Conservation (phyloP, 352 stramenopile species). For the Phytophthora aleatoria region DNA sequence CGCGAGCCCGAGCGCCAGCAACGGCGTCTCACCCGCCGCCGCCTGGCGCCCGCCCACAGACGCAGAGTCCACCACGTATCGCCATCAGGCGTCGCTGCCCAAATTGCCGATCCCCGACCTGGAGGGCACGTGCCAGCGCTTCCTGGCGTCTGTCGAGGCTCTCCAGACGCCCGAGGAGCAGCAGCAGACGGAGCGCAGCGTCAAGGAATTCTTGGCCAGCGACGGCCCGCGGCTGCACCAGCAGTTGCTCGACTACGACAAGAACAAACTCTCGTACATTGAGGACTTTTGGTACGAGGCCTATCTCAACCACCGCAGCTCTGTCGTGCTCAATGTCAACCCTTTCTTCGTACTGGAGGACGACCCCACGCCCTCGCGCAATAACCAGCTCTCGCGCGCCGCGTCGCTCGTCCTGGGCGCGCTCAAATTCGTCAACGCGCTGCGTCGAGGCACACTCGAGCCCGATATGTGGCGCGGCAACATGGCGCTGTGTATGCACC, state of each 20-base stretch:
- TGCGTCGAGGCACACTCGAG: conserved; percentile 90
- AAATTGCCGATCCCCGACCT: conserved; percentile 89
- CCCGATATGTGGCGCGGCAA: conserved; percentile 91
- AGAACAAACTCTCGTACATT: conserved; percentile 83
- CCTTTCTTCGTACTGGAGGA: conserved; percentile 96
- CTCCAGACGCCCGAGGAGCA: conserved; percentile 80
- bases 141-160: conserved; percentile 74
- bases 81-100: conserved; percentile 70
- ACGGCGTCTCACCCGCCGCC: not conserved
- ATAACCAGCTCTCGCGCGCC: conserved; percentile 90
- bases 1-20: conserved; percentile 4
- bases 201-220: conserved; percentile 62
- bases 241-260: conserved; percentile 72
- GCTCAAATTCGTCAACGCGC: conserved; percentile 91
- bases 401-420: conserved; percentile 91
- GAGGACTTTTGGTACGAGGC: conserved; percentile 97
- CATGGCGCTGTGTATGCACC: conserved; percentile 94
- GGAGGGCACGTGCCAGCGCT: conserved; percentile 78
- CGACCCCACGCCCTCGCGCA: conserved; percentile 85
- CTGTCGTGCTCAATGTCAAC: conserved; percentile 96
- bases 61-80: conserved; percentile 65
- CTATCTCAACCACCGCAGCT: conserved; percentile 93
- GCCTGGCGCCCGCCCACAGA: conserved; percentile 35
- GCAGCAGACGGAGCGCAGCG: conserved; percentile 46
- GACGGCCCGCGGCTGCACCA: conserved; percentile 79